A percentile compares a stretch with the other conserved stretches of the same genome.
Conservation (phyloP, 345 rosid species). For the Geranium brycei region DNA sequence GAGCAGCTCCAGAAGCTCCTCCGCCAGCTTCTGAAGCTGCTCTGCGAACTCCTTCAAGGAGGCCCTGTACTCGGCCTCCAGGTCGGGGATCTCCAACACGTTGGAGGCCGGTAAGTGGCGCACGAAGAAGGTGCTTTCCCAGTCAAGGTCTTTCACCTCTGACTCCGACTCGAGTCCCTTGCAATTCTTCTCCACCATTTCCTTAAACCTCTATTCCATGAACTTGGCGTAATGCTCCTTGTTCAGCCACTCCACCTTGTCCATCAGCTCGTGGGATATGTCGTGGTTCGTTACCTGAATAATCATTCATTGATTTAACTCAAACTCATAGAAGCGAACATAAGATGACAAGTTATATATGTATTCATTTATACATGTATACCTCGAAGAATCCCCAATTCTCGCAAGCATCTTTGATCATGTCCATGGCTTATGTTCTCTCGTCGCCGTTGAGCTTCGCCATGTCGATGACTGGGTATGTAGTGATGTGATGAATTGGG, state of each 20-base stretch:
- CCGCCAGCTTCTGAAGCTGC: conserved; percentile 53
- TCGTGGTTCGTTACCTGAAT: conserved; percentile 59
- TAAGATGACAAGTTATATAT: too few relatives aligned
- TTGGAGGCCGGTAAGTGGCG: conserved; percentile 57
- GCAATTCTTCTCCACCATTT: conserved; percentile 30
- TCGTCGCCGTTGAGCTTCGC: conserved; percentile 48
- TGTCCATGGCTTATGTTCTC: conserved; percentile 43
- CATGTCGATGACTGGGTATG: conserved; percentile 34
- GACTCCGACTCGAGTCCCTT: conserved; percentile 46
- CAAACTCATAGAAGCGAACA: too few relatives aligned
- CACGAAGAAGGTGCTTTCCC: conserved; percentile 74
- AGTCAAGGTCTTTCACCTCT: conserved; percentile 48
- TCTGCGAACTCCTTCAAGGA: conserved; percentile 45
- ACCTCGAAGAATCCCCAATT: conserved; percentile 92
- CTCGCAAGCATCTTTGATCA: conserved; percentile 61
- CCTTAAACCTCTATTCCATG: conserved; percentile 58
- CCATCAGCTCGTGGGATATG: conserved; percentile 49
- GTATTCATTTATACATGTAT: not conserved
- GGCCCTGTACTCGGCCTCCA: conserved; percentile 41
- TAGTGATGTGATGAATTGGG: not conserved
- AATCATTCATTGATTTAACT: not conserved
- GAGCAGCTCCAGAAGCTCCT: conserved; percentile 41
- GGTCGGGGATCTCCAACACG: conserved; percentile 44
- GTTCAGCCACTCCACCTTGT: conserved; percentile 50
- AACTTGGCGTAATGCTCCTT: conserved; percentile 53